Evolutionary conservation across 2,329 filamentous ascomycete genomes (phyloP), one percentile per base, ranked within the genome.

Genomic region (Penicillium sp.): DNA sequence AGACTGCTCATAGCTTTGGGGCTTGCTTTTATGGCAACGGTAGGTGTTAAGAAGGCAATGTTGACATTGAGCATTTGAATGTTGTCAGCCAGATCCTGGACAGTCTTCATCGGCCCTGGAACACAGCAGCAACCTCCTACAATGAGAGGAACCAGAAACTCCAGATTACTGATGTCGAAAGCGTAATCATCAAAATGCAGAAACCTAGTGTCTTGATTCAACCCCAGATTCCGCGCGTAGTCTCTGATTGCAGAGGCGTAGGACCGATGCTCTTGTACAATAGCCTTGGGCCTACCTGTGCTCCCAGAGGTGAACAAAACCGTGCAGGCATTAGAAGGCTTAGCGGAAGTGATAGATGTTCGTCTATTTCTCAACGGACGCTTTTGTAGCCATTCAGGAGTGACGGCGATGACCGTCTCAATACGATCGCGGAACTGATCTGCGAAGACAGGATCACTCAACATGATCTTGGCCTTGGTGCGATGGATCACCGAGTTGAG

Each of bases 101-200:
- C 58, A 0, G 60, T 48, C 5, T 55, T 48, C 7, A 44, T 54
- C 1, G 51, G 42, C 0, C 59, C 60, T 2, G 65, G 64, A 1
- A 67, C 61, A 28, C 65, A 67, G 38, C 62, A 63, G 33, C 64
- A 66, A 2, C 62, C 65, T 15, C 65, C 65, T 0, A 57, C 53
- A 0, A 57, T 54, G 1, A 67, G 56, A 12, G 63, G 42, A 1
- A 53, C 49, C 6, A 67, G 42, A 36, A 58, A 62, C 23, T 67
- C 65, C 34, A 59, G 58, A 21, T 65, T 65, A 42, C 64, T 65
- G 52, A 67, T 65, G 31, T 67, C 65, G 39, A 67, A 68, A 1
- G 63, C 58, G 34, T 68, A 65, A 2, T 59, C 58, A 41, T 63
- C 63, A 44, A 67, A 65, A 31, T 66, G 62, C 43, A 67, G 60